Evolutionary conservation across 257 asterid species (phyloP), one percentile per base, ranked within the genome.

Genomic region (Solanum neorickii): DNA sequence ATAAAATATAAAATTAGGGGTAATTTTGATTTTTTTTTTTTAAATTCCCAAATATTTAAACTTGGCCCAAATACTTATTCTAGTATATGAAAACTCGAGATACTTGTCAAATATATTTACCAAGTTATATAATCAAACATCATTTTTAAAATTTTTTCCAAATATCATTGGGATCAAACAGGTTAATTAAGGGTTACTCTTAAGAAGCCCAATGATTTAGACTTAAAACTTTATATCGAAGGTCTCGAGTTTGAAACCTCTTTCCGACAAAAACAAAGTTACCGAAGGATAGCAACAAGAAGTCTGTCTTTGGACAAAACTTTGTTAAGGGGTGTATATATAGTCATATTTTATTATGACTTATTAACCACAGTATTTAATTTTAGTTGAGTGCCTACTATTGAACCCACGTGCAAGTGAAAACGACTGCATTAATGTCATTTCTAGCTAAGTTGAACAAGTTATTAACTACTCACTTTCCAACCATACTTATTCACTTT

Each of bases 181-280:
- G 0, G 4, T 52, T 18, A 18, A 18, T 52, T 52, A 52, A 6
- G 62, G 1, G 62, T 16, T 52, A 18, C 4, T 52, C 10, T 18
- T 52, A 4, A 18, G 5, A 52, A 1, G 1, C n/a, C 5, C 5
- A 18, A 7, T 18, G 0, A 56, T 56, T 56, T 56, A 18, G 0
- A n/a, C 11, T 56, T 56, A 21, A 3, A 1, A 52, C n/a, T 6
- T 52, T 2, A 3, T 33, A 33, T 31, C 3, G 10, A 3, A 41
- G 23, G 0, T 52, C 11, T 18, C 62, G 1, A 52, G n/a, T 52
- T 52, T 7, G 7, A 56, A 56, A 56, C 0, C 4, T 18, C 12
- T 18, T 1, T 0, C n/a, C 65, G 1, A 0, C 5, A 1, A 56
- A 56, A 1, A 7, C 0, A 56, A 56, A 3, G n/a, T 4, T 56